Percentiles rank a stretch among this genome's conserved stretches.
These are phyloP conservation scores for Backusella australiensis DNA, from an alignment of 192 early-diverging fungal genomes.

Conservation along the genomic window DNA sequence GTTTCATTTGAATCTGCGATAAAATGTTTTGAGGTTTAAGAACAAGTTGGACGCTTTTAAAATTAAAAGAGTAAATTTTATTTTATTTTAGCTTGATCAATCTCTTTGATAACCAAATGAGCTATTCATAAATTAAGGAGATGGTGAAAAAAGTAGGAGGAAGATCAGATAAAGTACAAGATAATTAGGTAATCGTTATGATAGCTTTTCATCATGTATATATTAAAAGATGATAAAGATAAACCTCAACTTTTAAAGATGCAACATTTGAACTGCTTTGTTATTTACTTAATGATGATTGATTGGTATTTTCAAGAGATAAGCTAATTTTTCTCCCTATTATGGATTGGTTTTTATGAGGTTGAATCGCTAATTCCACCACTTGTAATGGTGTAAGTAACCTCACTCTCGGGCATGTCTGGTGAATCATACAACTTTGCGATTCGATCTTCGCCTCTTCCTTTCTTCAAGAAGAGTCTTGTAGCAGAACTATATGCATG, in stretches of 20 bases:
- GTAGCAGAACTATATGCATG: conserved; percentile 58
- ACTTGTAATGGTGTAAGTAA: conserved; percentile 67
- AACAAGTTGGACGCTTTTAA: neutral
- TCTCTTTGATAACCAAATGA: neutral
- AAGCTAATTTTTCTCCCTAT: neutral
- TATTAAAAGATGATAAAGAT: neutral
- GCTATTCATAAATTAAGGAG: neutral
- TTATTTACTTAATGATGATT: neutral
- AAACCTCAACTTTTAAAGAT: neutral
- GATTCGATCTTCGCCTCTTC: conserved; percentile 75
- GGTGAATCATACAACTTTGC: conserved; percentile 85
- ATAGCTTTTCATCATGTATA: neutral
- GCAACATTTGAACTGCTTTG: neutral
- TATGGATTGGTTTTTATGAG: conserved; percentile 1
- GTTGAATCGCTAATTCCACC: conserved; percentile 71
- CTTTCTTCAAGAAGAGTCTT: conserved; percentile 76
- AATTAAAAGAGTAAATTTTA: neutral
- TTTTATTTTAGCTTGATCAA: neutral
- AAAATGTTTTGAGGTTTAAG: neutral
- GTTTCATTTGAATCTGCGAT: neutral
- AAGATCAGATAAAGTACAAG: neutral
- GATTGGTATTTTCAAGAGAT: neutral
- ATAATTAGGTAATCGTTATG: neutral
- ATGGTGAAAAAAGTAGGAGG: neutral
- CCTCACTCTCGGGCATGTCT: conserved; percentile 70